Base-by-base conservation (phyloP, 2,329 filamentous ascomycete genomes). In the Hypoxylon rubiginosum region DNA sequence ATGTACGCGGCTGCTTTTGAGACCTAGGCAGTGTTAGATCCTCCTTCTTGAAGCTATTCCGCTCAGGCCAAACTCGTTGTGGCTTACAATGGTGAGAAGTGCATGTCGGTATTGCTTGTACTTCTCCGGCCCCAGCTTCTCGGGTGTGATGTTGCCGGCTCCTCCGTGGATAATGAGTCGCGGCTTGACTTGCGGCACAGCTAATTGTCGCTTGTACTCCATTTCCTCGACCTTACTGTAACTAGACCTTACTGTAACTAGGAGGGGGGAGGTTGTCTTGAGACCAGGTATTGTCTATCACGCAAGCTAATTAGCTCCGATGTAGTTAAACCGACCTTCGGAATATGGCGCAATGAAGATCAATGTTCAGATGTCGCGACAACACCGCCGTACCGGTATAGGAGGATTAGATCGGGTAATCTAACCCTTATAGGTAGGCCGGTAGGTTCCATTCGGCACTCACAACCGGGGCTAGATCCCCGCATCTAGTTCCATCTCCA, bases 161-260 rank as follows among this genome's bases (percentile, higher is more conserved):
- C 91, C 91, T 74, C 91, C 91, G 73, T 92, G 90, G 73, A 92
- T 87, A 74, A 92, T 90, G 32, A 92, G 76, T 9, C 88, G 84
- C 3, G 90, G 89, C 72, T 81, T 80, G 34, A 83, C 64, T 51
- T 67, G 75, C 21, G 68, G 55, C 21, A 41, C 57, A 19, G 43
- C 61, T 3, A 58, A 67, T 28, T 72, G 75, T 4, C 52, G 62
- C 58, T 77, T 81, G 71, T 82, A 83, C 58, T 84, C 79, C 83
- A 85, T 85, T 36, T 62, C 65, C 5, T 41, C 28, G 2, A 6
- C 24, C n/a, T n/a, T n/a, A n/a, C n/a, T n/a, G n/a, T n/a, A n/a
- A n/a, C n/a, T n/a, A n/a, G 21, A 7, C 28, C 49, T n/a, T 11
- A 30, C 17, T 17, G 21, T n/a, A 15, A 17, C 11, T 30, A n/a